phyloP scores from a whole-genome alignment of 2,329 filamentous ascomycete genomes.

The Alternaria arbusti region DNA sequence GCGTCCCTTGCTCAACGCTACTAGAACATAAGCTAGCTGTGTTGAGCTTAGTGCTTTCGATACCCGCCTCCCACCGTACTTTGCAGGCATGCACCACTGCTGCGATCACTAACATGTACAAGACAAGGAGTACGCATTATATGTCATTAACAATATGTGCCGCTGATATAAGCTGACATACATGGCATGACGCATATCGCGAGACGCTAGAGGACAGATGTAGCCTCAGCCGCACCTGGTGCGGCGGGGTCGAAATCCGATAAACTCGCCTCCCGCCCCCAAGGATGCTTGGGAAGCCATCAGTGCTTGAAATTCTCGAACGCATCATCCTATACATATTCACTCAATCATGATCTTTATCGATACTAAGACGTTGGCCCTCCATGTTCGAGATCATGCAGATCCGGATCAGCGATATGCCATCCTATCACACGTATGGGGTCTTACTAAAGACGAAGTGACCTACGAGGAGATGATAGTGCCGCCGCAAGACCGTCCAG shows the following conservation, averaged over 20 bases:
- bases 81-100: background rate
- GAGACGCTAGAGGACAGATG: background rate
- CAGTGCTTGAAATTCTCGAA: background rate
- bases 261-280: background rate
- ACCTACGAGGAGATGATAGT: constrained; percentile 13
- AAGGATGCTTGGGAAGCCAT: background rate
- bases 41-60: background rate
- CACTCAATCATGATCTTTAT: constrained; percentile 2
- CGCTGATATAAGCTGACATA: background rate
- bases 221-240: background rate
- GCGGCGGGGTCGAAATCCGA: background rate
- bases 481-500: constrained; percentile 1
- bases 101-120: background rate
- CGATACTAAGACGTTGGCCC: background rate
- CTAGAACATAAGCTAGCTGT: background rate
- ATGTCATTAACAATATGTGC: background rate
- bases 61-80: no score
- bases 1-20: background rate
- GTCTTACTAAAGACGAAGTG: constrained; percentile 1
- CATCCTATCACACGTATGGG: constrained; percentile 22
- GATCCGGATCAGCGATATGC: constrained; percentile 6
- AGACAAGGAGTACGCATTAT: accelerated
- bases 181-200: background rate
- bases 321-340: background rate
- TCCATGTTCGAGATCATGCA: background rate